Evolutionary conservation across 2,329 filamentous ascomycete genomes (phyloP).

Genomic region (Esteya vermicola): DNA sequence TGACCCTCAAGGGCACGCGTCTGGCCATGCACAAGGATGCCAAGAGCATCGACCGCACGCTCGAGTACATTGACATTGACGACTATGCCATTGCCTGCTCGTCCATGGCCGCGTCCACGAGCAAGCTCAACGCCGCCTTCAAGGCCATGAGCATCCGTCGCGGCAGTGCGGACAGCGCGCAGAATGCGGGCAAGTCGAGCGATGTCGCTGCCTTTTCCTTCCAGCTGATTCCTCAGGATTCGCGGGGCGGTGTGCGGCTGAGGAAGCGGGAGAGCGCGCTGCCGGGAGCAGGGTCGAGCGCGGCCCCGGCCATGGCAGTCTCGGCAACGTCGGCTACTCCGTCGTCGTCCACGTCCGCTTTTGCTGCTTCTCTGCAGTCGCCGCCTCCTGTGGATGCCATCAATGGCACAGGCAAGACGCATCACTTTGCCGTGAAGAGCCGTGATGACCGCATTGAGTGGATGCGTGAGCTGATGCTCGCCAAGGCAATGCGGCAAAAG

Average conservation of each 20-base stretch:
- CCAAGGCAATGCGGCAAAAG: constrained; percentile 76
- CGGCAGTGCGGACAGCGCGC: constrained; percentile 35
- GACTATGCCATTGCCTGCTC: constrained; percentile 82
- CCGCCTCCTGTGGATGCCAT: constrained; percentile 26
- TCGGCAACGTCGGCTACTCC: constrained; percentile 10
- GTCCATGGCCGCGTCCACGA: constrained; percentile 55
- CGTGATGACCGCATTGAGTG: constrained; percentile 90
- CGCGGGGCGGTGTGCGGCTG: constrained; percentile 34
- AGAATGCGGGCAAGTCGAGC: constrained; percentile 19
- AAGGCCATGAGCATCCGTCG: constrained; percentile 57
- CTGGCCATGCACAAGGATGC: constrained; percentile 62
- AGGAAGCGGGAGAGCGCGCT: constrained; percentile 36
- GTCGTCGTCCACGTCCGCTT: constrained; percentile 11
- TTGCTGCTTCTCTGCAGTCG: constrained; percentile 10
- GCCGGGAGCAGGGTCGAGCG: too few species aligned
- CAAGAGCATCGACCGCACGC: constrained; percentile 35
- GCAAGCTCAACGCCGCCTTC: constrained; percentile 78
- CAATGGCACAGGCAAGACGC: constrained; percentile 63
- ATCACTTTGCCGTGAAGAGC: constrained; percentile 82
- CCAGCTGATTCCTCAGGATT: constrained; percentile 64
- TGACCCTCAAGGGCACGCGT: constrained; percentile 64
- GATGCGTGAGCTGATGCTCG: constrained; percentile 89
- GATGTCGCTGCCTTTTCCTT: constrained; percentile 63
- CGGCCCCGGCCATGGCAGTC: constrained; percentile 1
- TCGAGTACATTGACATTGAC: constrained; percentile 75